Percentiles rank a stretch among this genome's conserved stretches.
phyloP scores from a whole-genome alignment of 169 alveolate species.

The Eimeria mitis region DNA sequence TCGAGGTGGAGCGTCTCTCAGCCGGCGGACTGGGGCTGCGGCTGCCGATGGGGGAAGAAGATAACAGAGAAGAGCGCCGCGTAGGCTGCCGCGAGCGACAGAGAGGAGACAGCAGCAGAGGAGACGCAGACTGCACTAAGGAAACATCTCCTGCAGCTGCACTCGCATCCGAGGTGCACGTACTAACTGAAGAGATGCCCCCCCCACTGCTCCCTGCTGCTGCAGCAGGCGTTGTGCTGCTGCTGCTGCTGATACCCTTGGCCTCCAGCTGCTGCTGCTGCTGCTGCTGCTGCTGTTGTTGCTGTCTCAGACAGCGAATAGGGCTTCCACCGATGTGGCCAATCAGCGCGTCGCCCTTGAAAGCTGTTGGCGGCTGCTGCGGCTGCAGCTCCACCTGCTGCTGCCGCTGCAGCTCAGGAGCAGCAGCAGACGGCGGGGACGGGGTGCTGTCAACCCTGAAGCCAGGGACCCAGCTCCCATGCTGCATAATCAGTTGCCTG shows the following conservation, averaged over 20 bases:
- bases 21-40: slow-evolving; percentile 61
- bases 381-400: slow-evolving; percentile 34
- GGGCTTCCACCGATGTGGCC: slow-evolving; percentile 66
- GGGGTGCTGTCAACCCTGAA: slow-evolving; percentile 39
- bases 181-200: slow-evolving; percentile 39
- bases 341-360: slow-evolving; percentile 36
- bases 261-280: slow-evolving; percentile 19
- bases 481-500: slow-evolving; percentile 49
- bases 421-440: slow-evolving; percentile 63
- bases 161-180: not conserved
- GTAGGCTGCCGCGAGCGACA: slow-evolving; percentile 53
- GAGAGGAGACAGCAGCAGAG: slow-evolving; percentile 48
- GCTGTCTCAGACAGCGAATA: slow-evolving; percentile 19
- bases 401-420: slow-evolving; percentile 59
- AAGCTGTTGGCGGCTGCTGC: slow-evolving; percentile 40
- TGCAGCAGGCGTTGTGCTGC: slow-evolving; percentile 29
- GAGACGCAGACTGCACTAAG: slow-evolving; percentile 3
- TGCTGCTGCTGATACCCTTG: slow-evolving; percentile 35
- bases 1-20: slow-evolving; percentile 41
- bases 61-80: not conserved
- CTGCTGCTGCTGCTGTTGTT: slow-evolving; percentile 26
- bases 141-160: not conserved
- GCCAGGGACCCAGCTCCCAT: slow-evolving; percentile 39
- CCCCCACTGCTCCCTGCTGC: not conserved
- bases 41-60: slow-evolving; percentile 9